Evolutionary conservation across 805 yeast genomes (phyloP).

Genomic region (Ogataea trehaloabstinens): DNA sequence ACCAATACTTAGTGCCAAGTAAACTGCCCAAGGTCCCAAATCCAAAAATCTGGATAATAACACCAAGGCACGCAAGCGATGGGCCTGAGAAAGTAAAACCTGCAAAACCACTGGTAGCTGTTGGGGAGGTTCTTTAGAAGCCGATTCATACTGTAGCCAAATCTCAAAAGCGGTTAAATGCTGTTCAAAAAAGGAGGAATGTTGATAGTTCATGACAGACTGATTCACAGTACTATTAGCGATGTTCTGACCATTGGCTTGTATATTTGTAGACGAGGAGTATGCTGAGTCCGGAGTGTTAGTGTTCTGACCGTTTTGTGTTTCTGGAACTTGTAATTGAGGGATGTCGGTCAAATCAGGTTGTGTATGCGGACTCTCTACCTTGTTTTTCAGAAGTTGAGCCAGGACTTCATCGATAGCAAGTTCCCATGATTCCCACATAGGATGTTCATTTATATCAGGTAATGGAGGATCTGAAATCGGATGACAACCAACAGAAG

Average conservation of each 20-base stretch:
- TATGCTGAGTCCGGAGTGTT: conserved; percentile 4
- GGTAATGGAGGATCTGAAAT: conserved; percentile 92
- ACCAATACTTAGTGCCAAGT: conserved; percentile 87
- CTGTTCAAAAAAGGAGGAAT: conserved; percentile 92
- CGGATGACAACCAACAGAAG: conserved; percentile 89
- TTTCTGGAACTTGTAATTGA: conserved; percentile 27
- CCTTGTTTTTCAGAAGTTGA: conserved; percentile 50
- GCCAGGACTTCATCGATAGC: conserved; percentile 92
- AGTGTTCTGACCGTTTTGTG: conserved; percentile 7
- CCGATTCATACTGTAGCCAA: conserved; percentile 90
- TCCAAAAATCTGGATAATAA: conserved; percentile 83
- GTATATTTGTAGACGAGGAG: not conserved
- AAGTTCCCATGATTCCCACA: conserved; percentile 99
- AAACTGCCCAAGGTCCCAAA: conserved; percentile 97
- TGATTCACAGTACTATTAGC: conserved; percentile 14
- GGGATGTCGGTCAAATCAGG: conserved; percentile 29
- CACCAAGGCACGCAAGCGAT: conserved; percentile 84
- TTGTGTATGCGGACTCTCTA: conserved; percentile 19
- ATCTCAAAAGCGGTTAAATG: conserved; percentile 94
- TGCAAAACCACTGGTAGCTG: conserved; percentile 93
- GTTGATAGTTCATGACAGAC: conserved; percentile 59
- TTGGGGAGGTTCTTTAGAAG: conserved; percentile 84
- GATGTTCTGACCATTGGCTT: conserved; percentile 4
- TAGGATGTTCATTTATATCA: conserved; percentile 76
- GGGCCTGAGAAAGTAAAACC: conserved; percentile 90